These are phyloP conservation scores for Pseudopithomyces maydicus DNA, from an alignment of 2,329 filamentous ascomycete genomes.

Conservation along the genomic window DNA sequence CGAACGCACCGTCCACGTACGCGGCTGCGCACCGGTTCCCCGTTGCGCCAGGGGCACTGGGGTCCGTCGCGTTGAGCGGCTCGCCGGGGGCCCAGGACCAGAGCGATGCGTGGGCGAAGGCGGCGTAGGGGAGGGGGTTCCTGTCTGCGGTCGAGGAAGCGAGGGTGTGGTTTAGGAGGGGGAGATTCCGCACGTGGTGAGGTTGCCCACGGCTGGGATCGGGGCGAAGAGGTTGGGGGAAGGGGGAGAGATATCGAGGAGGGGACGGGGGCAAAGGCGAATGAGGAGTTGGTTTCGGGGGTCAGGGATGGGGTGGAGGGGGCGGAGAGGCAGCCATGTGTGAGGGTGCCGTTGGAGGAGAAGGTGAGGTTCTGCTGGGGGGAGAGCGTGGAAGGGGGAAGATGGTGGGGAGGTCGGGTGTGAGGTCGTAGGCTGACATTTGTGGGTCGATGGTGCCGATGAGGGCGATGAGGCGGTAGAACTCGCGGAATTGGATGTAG, in stretches of 20 bases:
- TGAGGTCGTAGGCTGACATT: conserved; percentile 61
- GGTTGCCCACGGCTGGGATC: conserved; percentile 40
- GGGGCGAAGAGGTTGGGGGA: conserved; percentile 29
- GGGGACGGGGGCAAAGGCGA: conserved; percentile 28
- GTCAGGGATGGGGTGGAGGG: conserved; percentile 48
- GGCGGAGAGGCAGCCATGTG: conserved; percentile 60
- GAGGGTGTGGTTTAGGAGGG: conserved; percentile 63
- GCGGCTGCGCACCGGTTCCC: conserved; percentile 61
- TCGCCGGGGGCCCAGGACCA: conserved; percentile 67
- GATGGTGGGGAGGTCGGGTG: conserved; percentile 55
- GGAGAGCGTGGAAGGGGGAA: conserved; percentile 56
- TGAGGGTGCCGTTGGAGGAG: conserved; percentile 48
- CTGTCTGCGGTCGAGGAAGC: conserved; percentile 56
- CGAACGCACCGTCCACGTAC: conserved; percentile 46
- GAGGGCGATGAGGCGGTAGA: conserved; percentile 60
- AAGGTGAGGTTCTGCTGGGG: conserved; percentile 35
- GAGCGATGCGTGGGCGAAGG: conserved; percentile 56
- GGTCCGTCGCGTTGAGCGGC: conserved; percentile 54
- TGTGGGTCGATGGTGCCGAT: conserved; percentile 64
- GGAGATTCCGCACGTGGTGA: conserved; percentile 65
- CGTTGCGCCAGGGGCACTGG: conserved; percentile 21
- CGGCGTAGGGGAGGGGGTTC: conserved; percentile 55
- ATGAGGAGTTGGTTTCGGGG: conserved; percentile 56
- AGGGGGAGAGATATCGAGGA: conserved; percentile 21
- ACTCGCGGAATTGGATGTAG: conserved; percentile 60